phyloP scores from a whole-genome alignment of 2,329 filamentous ascomycete species.

The Pseudogymnoascus sp. region DNA sequence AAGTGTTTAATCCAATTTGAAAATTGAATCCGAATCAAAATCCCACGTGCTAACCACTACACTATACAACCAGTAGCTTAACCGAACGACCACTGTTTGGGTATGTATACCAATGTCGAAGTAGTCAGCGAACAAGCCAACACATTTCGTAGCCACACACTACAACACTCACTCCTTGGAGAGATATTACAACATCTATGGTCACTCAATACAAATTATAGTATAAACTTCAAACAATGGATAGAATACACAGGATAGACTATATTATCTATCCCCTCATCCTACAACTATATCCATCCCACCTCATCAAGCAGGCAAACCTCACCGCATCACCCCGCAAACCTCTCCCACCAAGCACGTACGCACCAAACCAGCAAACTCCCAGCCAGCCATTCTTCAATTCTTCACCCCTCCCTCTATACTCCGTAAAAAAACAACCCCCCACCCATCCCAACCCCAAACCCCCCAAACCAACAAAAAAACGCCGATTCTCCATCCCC shows the following conservation, averaged over 20 bases:
- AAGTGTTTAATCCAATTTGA: background rate
- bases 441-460: background rate
- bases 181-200: too few relatives aligned
- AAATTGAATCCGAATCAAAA: constrained; percentile 1
- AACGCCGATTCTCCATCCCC: background rate
- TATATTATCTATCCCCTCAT: background rate
- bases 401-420: background rate
- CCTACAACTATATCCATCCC: background rate
- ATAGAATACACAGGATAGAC: background rate
- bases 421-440: background rate
- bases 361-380: background rate
- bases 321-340: background rate
- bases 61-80: background rate
- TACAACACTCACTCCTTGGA: too few relatives aligned
- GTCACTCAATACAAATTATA: too few relatives aligned
- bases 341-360: background rate
- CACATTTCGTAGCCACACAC: too few relatives aligned
- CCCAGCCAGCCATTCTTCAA: background rate
- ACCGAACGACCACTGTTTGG: background rate
- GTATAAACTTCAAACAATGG: background rate
- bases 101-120: background rate
- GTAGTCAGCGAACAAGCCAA: too few relatives aligned
- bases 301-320: too few relatives aligned
- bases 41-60: constrained; percentile 4
- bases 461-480: background rate